These are phyloP conservation scores for Phlebiopsis flavidoalba DNA, from an alignment of 768 basidiomycete species.

Conservation along the genomic window DNA sequence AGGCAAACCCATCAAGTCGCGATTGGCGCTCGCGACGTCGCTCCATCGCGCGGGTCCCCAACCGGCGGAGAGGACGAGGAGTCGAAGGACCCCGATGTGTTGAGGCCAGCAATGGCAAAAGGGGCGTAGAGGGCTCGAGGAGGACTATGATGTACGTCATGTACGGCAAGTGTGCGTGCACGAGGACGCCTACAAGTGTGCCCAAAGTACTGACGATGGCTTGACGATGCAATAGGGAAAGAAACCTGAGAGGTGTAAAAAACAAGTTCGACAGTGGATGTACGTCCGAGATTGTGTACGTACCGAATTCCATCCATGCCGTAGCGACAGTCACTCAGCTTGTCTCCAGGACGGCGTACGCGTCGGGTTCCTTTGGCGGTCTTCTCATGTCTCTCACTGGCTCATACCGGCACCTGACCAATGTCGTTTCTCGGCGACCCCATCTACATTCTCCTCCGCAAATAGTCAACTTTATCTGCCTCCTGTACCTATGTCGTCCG, in stretches of 20 bases:
- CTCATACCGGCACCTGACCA: conserved; percentile 86
- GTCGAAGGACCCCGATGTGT: conserved; percentile 74
- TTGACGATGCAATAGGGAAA: conserved; percentile 28
- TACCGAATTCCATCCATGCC: conserved; percentile 3
- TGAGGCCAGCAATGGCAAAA: conserved; percentile 87
- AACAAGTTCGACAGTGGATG: conserved; percentile 96
- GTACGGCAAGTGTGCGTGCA: conserved; percentile 84
- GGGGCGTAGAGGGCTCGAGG: conserved; percentile 76
- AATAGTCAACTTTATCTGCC: conserved; percentile 32
- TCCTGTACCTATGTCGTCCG: too few relatives aligned
- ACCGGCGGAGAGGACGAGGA: conserved; percentile 45
- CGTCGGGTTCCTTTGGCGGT: conserved; percentile 90
- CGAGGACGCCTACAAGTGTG: background rate
- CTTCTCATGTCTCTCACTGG: conserved; percentile 92
- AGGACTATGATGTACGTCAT: conserved; percentile 99
- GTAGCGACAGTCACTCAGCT: conserved; percentile 9
- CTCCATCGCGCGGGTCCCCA: conserved; percentile 51
- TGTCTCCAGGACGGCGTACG: conserved; percentile 77
- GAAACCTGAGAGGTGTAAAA: too few relatives aligned
- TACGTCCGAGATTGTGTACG: conserved; percentile 47
- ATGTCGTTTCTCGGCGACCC: conserved; percentile 91
- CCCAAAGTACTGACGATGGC: background rate
- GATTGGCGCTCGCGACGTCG: conserved; percentile 80
- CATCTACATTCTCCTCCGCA: conserved; percentile 83
- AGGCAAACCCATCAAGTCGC: conserved; percentile 68